Evolutionary conservation across 768 basidiomycete species (phyloP), one percentile per base, ranked within the genome.

Genomic region (Boletus insuetus): DNA sequence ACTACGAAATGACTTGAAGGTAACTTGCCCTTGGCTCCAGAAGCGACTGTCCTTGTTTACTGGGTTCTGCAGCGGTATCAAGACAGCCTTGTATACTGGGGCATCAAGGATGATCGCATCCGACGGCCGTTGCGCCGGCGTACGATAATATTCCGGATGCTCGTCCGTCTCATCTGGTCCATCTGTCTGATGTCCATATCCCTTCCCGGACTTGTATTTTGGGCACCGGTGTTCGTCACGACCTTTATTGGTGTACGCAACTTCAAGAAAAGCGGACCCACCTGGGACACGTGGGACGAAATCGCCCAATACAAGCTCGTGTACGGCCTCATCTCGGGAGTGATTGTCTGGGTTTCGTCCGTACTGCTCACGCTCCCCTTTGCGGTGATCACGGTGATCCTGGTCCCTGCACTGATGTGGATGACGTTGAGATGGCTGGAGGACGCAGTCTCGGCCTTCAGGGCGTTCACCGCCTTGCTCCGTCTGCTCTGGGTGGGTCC

Each of bases 261-360:
- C 59, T 89, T 89, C 77, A 90, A 88, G 72, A 86, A 84, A 72
- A 86, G 81, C 0, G 91, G 91, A 0, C 90, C 90, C 1, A 79
- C 89, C 37, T 89, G 87, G 75, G 89, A 94, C 65, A 92, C 89
- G 0, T 92, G 84, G 80, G 92, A 94, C 63, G 91, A 94, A 68
- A 91, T 94, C 58, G 89, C 91, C 12, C 89, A 94, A 66, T 89
- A 91, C 71, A 94, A 93, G 68, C 84, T 94, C 50, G 82, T 87
- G 20, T 91, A 91, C 62, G 93, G 93, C 11, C 78, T 94, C 34
- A 63, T 85, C 10, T 86, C 90, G 0, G 91, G 90, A 1, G 55
- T 89, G 4, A 73, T 79, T 49, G 89, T 92, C 31, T 92, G 89
- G 83, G 50, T 77, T 34, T 56, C 68, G 17, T 71, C 80, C 13